phyloP scores from a whole-genome alignment of 768 basidiomycete genomes.

The Tricholomella constricta region DNA sequence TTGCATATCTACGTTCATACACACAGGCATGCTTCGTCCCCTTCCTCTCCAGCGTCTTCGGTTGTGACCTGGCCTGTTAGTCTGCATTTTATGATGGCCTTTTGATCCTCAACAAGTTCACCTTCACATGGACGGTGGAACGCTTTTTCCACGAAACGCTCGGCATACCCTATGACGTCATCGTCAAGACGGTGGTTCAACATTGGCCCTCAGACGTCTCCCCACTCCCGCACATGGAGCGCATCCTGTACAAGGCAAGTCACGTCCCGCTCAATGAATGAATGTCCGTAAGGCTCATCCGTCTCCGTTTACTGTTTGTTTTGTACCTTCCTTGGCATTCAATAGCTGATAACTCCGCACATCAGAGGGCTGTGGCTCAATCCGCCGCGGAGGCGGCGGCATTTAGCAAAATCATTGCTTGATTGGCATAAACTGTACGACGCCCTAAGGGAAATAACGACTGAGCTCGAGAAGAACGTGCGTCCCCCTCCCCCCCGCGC shows the following conservation, averaged over 20 bases:
- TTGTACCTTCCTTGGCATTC: background rate
- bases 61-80: slow-evolving; percentile 32
- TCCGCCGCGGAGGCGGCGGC: slow-evolving; percentile 64
- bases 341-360: slow-evolving; percentile 59
- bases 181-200: slow-evolving; percentile 39
- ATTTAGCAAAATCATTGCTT: slow-evolving; percentile 60
- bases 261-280: background rate
- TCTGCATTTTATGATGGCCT: slow-evolving; percentile 60
- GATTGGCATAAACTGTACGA: slow-evolving; percentile 72
- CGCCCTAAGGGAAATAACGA: slow-evolving; percentile 35
- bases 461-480: slow-evolving; percentile 32
- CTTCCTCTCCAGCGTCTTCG: background rate
- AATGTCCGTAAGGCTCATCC: slow-evolving; percentile 10
- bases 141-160: slow-evolving; percentile 66
- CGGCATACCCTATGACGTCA: slow-evolving; percentile 51
- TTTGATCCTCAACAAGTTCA: slow-evolving; percentile 51
- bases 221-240: slow-evolving; percentile 44
- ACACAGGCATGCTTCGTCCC: slow-evolving; percentile 55
- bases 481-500: slow-evolving; percentile 2
- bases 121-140: slow-evolving; percentile 57
- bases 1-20: slow-evolving; percentile 64
- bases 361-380: slow-evolving; percentile 68
- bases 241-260: slow-evolving; percentile 43
- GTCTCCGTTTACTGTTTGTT: slow-evolving; percentile 5
- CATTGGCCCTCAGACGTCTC: slow-evolving; percentile 38